Evolutionary conservation across 2,329 filamentous ascomycete species (phyloP), one percentile per base, ranked within the genome.

Genomic region (Leptographium radiaticola): DNA sequence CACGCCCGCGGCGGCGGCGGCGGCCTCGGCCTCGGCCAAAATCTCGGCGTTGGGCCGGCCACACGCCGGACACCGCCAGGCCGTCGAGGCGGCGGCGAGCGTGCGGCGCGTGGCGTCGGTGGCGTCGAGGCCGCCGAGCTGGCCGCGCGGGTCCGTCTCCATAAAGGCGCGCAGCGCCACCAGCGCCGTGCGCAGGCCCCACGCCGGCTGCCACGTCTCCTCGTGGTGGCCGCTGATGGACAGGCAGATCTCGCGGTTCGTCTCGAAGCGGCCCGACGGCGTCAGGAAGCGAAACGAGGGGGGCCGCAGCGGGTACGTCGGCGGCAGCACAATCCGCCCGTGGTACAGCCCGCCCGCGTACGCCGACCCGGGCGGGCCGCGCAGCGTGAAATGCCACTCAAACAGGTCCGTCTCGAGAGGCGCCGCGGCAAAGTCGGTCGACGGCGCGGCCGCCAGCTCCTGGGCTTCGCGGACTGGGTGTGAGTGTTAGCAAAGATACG

Each of bases 361-460:
- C 40, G 84, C 80, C 0, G 89, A 90, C 36, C 80, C 75, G 0
- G 91, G 91, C 0, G 91, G 90, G 0, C 93, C 93, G 51, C 85
- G 82, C n/a, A 98, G 76, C 0, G 93, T 98, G 71, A 97, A 98
- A 73, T 98, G 93, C 93, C 93, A 98, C 70, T 97, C 90, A 71
- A 95, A 95, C 53, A 98, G 83, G 69, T 97, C 89, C 36, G 81
- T 76, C 65, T 97, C 91, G 58, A 91, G 80, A 0, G 93, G 93
- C 5, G 83, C 76, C 43, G 91, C 93, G 61, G 85, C 81, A 70
- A 91, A 94, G 71, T 95, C 89, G 53, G 87, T 75, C 2, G 88
- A 93, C 6, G 91, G 89, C 40, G 86, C 79, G 55, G 75, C 76
- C 57, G 87, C 83, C 54, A 98, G 80, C 67, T 97, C 93, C 56